Conservation (phyloP, 1,284 basidiomycete species). For the Pholiota adiposa region DNA sequence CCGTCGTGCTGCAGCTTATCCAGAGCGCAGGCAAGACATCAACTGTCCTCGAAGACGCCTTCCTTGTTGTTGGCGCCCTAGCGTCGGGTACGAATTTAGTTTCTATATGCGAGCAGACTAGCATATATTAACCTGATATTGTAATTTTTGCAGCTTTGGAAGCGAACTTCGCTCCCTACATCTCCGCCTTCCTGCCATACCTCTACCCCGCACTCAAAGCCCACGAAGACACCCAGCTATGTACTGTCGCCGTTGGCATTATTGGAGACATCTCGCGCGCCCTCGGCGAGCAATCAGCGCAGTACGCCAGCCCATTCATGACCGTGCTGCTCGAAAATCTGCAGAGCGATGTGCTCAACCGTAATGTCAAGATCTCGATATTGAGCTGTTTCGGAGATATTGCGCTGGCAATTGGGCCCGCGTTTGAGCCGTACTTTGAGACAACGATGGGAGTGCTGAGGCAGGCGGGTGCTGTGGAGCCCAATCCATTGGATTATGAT, state of each 20-base stretch:
- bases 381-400: conserved; percentile 97
- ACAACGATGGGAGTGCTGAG: conserved; percentile 91
- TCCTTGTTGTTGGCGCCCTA: conserved; percentile 92
- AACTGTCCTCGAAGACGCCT: conserved; percentile 96
- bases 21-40: conserved; percentile 90
- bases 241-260: conserved; percentile 94
- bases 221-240: conserved; percentile 95
- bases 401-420: conserved; percentile 87
- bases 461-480: conserved; percentile 88
- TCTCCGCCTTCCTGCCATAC: conserved; percentile 89
- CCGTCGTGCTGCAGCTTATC: conserved; percentile 85
- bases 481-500: conserved; percentile 88
- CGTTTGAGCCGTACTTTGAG: conserved; percentile 89
- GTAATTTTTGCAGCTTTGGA: conserved; percentile 72
- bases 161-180: conserved; percentile 85
- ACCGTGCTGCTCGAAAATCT: conserved; percentile 90
- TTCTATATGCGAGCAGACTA: background rate
- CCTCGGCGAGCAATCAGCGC: conserved; percentile 81
- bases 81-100: conserved; percentile 58
- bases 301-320: conserved; percentile 91
- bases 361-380: conserved; percentile 96
- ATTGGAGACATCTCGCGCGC: conserved; percentile 96
- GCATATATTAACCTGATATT: background rate
- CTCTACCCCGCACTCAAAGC: conserved; percentile 90
- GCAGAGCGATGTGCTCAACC: conserved; percentile 88